Evolutionary conservation across 2,329 filamentous ascomycete species (phyloP).

Genomic region (Neospermospora avenae): DNA sequence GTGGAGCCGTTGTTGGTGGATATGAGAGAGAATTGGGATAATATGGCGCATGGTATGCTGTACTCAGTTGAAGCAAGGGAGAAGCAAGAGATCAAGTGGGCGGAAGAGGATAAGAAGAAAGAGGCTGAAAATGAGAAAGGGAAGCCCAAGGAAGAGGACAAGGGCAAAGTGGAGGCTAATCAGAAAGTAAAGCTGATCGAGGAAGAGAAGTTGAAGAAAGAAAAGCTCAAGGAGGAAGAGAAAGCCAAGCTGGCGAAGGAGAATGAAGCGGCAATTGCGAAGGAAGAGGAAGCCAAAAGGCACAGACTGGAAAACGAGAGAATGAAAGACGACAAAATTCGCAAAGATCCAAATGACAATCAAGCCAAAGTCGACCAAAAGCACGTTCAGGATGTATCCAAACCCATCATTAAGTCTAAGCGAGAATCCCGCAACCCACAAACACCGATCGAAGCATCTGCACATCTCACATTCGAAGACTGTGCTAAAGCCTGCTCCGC

Average conservation of each 20-base stretch:
- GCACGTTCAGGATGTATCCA: neutral
- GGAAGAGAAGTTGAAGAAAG: neutral
- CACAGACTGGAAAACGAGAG: too few relatives aligned
- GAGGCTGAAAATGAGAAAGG: neutral
- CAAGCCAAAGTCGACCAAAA: neutral
- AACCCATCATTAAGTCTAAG: neutral
- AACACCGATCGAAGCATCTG: constrained; percentile 40
- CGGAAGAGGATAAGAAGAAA: neutral
- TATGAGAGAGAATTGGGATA: constrained; percentile 49
- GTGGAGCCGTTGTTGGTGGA: constrained; percentile 44
- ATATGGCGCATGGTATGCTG: constrained; percentile 47
- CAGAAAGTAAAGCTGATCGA: neutral
- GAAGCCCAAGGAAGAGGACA: neutral
- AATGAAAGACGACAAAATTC: too few relatives aligned
- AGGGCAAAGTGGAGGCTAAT: neutral
- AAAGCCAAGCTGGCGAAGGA: too few relatives aligned
- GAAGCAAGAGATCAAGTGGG: constrained; percentile 5
- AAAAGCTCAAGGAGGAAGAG: neutral
- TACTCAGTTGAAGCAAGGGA: constrained; percentile 35
- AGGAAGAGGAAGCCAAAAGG: too few relatives aligned
- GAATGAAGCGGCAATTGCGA: too few relatives aligned
- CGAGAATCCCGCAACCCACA: neutral
- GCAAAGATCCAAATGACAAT: too few relatives aligned
- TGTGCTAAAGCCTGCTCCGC: constrained; percentile 48
- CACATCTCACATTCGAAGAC: constrained; percentile 42